Base-by-base conservation (phyloP, 1,139 yeast species). In the Hansenula sp. region DNA sequence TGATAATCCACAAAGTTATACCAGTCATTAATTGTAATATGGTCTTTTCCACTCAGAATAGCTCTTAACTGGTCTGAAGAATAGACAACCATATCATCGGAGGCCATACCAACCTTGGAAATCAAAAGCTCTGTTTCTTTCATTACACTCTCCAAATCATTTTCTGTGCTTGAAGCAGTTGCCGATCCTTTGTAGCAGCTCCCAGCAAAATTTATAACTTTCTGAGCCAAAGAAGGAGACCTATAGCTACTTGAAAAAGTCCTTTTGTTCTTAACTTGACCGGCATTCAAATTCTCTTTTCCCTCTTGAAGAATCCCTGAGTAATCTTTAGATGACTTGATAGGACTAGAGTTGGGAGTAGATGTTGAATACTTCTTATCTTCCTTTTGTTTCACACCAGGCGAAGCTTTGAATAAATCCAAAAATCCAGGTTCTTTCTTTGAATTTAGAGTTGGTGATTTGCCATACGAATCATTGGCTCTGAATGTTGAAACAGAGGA, bases 1-100 rank as follows among this genome's bases (percentile, higher is more conserved):
- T 36, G 38, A 13, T 36, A 24, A 31, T 36, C 34, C 29, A 36
- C 19, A 6, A 36, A 25, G 10, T 25, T 5, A 14, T 29, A 29
- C 38, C 38, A 36, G 18, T 24, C 34, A 4, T 30, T 19, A 14
- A 17, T 3, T 24, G n/a, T 4, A 18, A 36, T 16, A 18, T 16
- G 6, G 8, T 22, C 13, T 17, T 22, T 29, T 18, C 25, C 38
- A 17, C 17, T 24, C 6, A 22, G 14, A 24, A 21, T 27, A 12
- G 17, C 14, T 18, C 21, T 36, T 19, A 36, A 36, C 24, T 36
- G 28, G 6, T 25, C 9, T 14, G 21, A 10, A 18, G 19, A 24
- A 17, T 36, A 22, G 6, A 33, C 8, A 4, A 28, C 14, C 13
- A 21, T 2, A 12, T 19, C 10, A 7, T 19, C 12, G 11, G 18